Conservation (phyloP, 2,329 filamentous ascomycete genomes). For the Acarospora socialis region DNA sequence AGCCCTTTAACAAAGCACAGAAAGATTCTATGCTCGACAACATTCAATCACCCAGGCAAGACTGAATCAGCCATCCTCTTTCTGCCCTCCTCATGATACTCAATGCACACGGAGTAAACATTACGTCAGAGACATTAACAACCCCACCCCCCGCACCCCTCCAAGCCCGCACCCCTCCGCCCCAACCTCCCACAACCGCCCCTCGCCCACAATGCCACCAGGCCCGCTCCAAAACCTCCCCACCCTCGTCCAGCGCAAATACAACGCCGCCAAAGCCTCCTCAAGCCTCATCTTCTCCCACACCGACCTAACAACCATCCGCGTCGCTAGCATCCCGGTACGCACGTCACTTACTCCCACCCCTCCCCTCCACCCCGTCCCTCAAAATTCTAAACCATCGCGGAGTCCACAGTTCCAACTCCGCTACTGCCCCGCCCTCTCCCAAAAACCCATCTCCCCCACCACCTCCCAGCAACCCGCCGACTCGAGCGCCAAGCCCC, state of each 20-base stretch:
- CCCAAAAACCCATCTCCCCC: slow-evolving; percentile 25
- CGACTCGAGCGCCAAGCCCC: slow-evolving; percentile 11
- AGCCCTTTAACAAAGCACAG: too few relatives aligned
- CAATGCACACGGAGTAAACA: too few relatives aligned
- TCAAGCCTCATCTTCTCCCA: slow-evolving; percentile 26
- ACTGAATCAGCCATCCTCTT: too few relatives aligned
- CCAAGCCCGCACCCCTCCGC: too few relatives aligned
- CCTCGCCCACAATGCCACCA: slow-evolving; percentile 24
- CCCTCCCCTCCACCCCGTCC: neutral
- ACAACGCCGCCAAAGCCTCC: slow-evolving; percentile 23
- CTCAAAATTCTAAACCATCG: slow-evolving; percentile 13
- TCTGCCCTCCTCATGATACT: too few relatives aligned
- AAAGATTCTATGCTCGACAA: too few relatives aligned
- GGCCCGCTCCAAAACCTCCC: slow-evolving; percentile 24
- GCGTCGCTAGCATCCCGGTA: slow-evolving; percentile 23
- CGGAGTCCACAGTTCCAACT: slow-evolving; percentile 28
- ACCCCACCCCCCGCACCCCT: too few relatives aligned
- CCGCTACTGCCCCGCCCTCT: slow-evolving; percentile 34
- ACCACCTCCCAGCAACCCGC: slow-evolving; percentile 15
- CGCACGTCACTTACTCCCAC: slow-evolving; percentile 6
- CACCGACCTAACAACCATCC: slow-evolving; percentile 26
- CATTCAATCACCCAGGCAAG: too few relatives aligned
- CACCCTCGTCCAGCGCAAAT: slow-evolving; percentile 23
- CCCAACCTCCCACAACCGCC: too few relatives aligned
- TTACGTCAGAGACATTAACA: too few relatives aligned